Evolutionary conservation across 1,139 yeast species (phyloP).

Genomic region (Nakaseomyces uthaithaninus): DNA sequence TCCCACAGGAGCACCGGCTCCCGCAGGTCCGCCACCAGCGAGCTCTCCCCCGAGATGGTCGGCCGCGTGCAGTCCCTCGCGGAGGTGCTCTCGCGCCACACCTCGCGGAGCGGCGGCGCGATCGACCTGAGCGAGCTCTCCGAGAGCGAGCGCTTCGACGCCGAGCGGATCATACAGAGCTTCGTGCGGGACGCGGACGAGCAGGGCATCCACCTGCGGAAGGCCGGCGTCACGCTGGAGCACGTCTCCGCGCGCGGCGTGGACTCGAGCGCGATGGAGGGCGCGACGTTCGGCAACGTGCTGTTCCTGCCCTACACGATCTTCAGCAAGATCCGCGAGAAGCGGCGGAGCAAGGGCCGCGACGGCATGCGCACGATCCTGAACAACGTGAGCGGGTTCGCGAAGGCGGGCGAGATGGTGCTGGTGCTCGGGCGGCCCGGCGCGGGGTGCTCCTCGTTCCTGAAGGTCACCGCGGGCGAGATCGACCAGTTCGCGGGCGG

Average conservation of each 20-base stretch:
- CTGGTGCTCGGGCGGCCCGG: constrained; percentile 61
- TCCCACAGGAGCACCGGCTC: constrained; percentile 5
- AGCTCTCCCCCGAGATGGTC: constrained; percentile 14
- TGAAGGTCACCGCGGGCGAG: constrained; percentile 50
- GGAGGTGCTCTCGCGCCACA: constrained; percentile 21
- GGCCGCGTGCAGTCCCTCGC: constrained; percentile 23
- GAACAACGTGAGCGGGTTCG: constrained; percentile 37
- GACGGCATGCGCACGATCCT: constrained; percentile 37
- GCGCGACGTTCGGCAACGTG: constrained; percentile 43
- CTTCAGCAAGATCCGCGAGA: constrained; percentile 21
- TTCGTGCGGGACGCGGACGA: constrained; percentile 29
- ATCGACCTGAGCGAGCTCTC: neutral
- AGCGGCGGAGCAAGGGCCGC: constrained; percentile 10
- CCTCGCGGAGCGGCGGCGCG: constrained; percentile 16
- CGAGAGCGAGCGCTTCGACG: constrained; percentile 17
- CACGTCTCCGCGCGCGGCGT: constrained; percentile 43
- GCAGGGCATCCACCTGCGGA: constrained; percentile 40
- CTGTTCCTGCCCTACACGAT: constrained; percentile 36
- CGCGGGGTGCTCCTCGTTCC: constrained; percentile 55
- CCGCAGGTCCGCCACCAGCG: constrained; percentile 5
- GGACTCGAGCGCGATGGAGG: constrained; percentile 42
- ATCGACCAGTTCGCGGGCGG: constrained; percentile 32
- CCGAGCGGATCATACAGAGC: constrained; percentile 14
- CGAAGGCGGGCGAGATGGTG: constrained; percentile 52
- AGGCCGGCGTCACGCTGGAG: constrained; percentile 42